These are phyloP conservation scores for Verbena officinalis DNA, from an alignment of 257 asterid genomes.

Conservation along the genomic window DNA sequence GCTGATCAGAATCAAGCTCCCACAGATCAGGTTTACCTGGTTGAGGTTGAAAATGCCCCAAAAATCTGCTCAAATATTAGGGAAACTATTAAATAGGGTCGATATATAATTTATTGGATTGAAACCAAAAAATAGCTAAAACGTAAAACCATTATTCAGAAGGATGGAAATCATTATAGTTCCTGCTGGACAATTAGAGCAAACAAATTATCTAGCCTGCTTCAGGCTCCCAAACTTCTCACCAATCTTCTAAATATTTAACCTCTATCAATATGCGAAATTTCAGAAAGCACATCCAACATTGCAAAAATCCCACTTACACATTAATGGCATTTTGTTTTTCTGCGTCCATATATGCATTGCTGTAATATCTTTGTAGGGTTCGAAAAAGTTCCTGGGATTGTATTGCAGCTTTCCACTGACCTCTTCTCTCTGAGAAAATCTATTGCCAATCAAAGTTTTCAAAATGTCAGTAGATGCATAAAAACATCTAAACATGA, in stretches of 20 bases:
- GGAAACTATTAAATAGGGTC: conserved; percentile 17
- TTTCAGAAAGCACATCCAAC: not conserved
- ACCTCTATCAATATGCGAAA: conserved; percentile 12
- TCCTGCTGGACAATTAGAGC: not conserved
- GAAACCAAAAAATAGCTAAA: not conserved
- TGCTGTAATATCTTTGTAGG: conserved; percentile 73
- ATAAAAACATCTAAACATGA: not conserved
- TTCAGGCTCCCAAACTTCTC: conserved; percentile 9
- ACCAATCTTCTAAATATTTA: not conserved
- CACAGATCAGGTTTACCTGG: conserved; percentile 65
- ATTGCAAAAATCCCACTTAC: conserved; percentile 40
- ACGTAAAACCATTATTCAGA: conserved; percentile 4
- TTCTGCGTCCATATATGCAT: conserved; percentile 73
- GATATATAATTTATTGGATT: not conserved
- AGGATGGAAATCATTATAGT: not conserved
- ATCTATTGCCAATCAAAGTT: conserved; percentile 37
- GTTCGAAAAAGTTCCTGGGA: conserved; percentile 82
- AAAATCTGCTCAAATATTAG: conserved; percentile 56
- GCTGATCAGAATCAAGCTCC: conserved; percentile 64
- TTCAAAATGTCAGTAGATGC: not conserved
- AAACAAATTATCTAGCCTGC: not conserved
- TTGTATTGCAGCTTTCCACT: conserved; percentile 79
- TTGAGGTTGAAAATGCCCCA: conserved; percentile 78
- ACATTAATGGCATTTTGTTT: conserved; percentile 79
- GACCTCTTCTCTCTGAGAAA: conserved; percentile 76